These are phyloP conservation scores for Diatrype stigma DNA, from an alignment of 2,329 filamentous ascomycete species.

Conservation along the genomic window DNA sequence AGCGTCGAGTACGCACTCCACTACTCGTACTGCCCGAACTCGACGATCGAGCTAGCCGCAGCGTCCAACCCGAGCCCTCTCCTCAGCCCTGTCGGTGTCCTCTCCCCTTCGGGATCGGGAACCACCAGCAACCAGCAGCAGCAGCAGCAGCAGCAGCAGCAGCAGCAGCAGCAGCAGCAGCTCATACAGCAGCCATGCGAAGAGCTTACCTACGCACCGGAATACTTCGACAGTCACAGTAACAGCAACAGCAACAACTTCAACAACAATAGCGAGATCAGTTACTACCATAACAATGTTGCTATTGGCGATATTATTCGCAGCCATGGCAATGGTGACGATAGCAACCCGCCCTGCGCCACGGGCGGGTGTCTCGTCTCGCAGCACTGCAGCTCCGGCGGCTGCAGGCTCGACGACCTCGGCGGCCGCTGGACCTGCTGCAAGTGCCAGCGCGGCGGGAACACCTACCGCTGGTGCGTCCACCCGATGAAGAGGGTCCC, in stretches of 20 bases:
- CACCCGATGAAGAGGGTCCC: constrained; percentile 42
- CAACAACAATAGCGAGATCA: not conserved
- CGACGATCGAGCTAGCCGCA: constrained; percentile 22
- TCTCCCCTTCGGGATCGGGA: not conserved
- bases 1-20: constrained; percentile 37
- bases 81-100: constrained; percentile 7
- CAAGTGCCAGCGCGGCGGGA: constrained; percentile 42
- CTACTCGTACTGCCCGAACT: constrained; percentile 40
- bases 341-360: constrained; percentile 37
- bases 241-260: not conserved
- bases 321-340: too few species aligned
- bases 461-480: constrained; percentile 41
- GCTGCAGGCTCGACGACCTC: constrained; percentile 45
- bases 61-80: constrained; percentile 15
- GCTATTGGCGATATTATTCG: too few species aligned
- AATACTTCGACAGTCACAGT: constrained; percentile 4
- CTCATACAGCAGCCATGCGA: constrained; percentile 25
- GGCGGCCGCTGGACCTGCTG: constrained; percentile 48
- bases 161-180: constrained; percentile 9
- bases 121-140: constrained; percentile 5
- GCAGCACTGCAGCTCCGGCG: constrained; percentile 42
- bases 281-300: too few species aligned
- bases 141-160: constrained; percentile 10
- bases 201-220: constrained; percentile 24
- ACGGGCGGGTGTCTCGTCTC: constrained; percentile 41